Conservation (phyloP, 2,329 filamentous ascomycete genomes). For the Macrophomina pseudophaseolina region DNA sequence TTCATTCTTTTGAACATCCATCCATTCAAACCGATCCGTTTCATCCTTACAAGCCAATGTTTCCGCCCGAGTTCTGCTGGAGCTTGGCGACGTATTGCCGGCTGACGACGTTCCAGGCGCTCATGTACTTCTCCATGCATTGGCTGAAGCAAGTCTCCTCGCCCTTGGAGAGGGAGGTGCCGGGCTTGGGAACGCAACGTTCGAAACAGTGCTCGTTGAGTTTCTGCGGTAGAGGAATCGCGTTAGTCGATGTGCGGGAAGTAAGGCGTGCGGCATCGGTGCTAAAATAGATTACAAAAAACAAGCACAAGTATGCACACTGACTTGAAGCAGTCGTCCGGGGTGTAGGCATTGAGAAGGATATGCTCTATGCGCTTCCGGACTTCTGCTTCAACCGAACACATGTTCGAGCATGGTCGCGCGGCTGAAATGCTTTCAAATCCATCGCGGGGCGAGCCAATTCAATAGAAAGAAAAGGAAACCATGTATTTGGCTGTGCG, state of each 20-base stretch:
- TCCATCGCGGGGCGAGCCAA: too few relatives aligned
- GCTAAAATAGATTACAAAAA: background rate
- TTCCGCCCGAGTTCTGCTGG: constrained; percentile 38
- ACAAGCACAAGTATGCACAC: background rate
- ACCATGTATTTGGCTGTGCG: background rate
- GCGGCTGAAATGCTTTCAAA: too few relatives aligned
- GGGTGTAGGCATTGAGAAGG: too few relatives aligned
- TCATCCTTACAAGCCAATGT: constrained; percentile 3
- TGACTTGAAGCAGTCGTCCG: too few relatives aligned
- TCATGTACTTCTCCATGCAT: constrained; percentile 64
- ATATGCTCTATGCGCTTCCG: too few relatives aligned
- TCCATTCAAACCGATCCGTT: too few relatives aligned
- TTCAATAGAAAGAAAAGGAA: too few relatives aligned
- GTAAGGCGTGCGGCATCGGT: background rate
- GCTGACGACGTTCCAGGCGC: constrained; percentile 57
- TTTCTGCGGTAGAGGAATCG: constrained; percentile 46
- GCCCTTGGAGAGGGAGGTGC: constrained; percentile 55
- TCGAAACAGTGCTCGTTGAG: constrained; percentile 63
- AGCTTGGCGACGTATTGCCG: constrained; percentile 56
- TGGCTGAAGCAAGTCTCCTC: constrained; percentile 56
- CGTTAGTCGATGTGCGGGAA: background rate
- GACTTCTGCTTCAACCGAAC: too few relatives aligned
- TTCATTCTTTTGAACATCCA: too few relatives aligned
- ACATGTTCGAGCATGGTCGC: too few relatives aligned
- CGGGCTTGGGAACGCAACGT: constrained; percentile 59